phyloP scores from a whole-genome alignment of 2,329 filamentous ascomycete species.

The Eutypa lata region DNA sequence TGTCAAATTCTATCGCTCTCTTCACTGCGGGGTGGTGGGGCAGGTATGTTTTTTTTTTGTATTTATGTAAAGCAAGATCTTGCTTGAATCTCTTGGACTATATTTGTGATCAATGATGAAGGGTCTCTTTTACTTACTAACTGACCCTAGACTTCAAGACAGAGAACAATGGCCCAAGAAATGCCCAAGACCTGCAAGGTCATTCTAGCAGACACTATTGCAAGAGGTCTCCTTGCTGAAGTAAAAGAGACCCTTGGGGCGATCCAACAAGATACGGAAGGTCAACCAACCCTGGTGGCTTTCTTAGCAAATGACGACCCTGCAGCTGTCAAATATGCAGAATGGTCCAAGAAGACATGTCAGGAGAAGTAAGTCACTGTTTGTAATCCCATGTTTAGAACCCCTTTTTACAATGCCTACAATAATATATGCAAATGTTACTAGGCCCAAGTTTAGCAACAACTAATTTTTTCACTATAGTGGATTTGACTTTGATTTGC shows the following conservation, averaged over 20 bases:
- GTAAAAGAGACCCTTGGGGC: slow-evolving; percentile 72
- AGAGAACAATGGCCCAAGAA: slow-evolving; percentile 36
- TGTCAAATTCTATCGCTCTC: not conserved
- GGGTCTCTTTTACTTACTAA: not conserved
- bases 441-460: not conserved
- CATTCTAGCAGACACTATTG: slow-evolving; percentile 82
- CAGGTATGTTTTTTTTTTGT: slow-evolving; percentile 2
- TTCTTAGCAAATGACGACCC: slow-evolving; percentile 92
- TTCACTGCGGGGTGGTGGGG: slow-evolving; percentile 10
- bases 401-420: no score
- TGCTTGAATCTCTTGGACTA: no score
- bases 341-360: slow-evolving; percentile 96
- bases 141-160: slow-evolving; percentile 6
- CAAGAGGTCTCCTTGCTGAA: slow-evolving; percentile 75
- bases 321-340: slow-evolving; percentile 87
- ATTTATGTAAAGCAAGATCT: not conserved
- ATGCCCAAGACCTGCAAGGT: slow-evolving; percentile 81
- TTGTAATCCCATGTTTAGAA: not conserved
- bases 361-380: slow-evolving; percentile 78
- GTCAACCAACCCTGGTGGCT: slow-evolving; percentile 75
- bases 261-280: slow-evolving; percentile 54
- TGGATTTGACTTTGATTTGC: slow-evolving; percentile 86
- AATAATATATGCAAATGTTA: no score
- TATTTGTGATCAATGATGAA: not conserved
- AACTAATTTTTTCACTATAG: slow-evolving; percentile 40